Evolutionary conservation across 805 yeast species (phyloP), one percentile per base, ranked within the genome.

Genomic region (Candida maesae): DNA sequence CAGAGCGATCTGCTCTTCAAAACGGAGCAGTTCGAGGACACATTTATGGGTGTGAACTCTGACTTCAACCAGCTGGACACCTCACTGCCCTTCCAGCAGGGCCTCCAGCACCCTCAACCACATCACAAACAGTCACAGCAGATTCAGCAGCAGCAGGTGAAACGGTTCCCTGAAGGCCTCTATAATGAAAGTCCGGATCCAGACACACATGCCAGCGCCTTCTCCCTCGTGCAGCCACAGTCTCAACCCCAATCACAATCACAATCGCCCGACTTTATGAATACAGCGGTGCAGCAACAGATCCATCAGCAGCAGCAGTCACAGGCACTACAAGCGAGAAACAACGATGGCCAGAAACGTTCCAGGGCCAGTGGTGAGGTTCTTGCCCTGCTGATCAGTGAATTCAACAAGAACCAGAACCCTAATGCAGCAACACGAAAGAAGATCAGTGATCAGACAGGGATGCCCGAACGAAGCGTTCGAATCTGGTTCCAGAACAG

Each of bases 401-500:
- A 84, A 57, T 89, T 86, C 58, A 75, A 73, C 38, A 67, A 65
- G 38, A 85, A 85, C 50, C 83, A 86, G 23, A 85, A 83, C 50
- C 96, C 96, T 1, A 70, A 78, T 23, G 79, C 90, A 0, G 81
- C 81, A 30, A 74, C 74, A 41, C 67, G 96, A 30, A 81, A 81
- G 54, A 74, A 70, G 23, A 78, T 89, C 28, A 79, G 93, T 29
- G 78, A 73, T 2, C 71, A 72, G 45, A 84, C 95, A 2, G 84
- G 82, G 15, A 81, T 88, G 85, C 77, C 89, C 12, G 96, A 89
- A 53, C 75, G 93, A 47, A 86, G 90, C 12, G 95, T 89, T 2
- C 72, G 95, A 41, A 89, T 89, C 32, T 89, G 96, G 96, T 89
- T 87, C 56, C 97, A 89, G 61, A 88, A 88, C 59, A 68, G 90